Evolutionary conservation across 2,329 filamentous ascomycete genomes (phyloP).

Genomic region (Neonectria sp.): DNA sequence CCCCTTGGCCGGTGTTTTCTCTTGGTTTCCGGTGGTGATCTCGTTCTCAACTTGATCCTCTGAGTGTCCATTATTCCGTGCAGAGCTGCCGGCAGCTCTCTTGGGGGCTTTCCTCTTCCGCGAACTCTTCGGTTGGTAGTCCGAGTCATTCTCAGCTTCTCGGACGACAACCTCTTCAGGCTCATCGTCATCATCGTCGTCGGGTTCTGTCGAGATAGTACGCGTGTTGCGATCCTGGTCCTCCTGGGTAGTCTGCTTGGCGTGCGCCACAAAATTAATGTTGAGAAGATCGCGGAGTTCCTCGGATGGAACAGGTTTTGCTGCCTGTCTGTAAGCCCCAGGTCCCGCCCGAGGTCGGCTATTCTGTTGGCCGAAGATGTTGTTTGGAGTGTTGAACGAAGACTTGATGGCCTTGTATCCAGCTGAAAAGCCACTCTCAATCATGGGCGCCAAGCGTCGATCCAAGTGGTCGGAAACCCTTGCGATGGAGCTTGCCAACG

Average conservation of each 20-base stretch:
- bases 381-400: background rate
- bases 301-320: slow-evolving; percentile 6
- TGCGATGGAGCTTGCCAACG: background rate
- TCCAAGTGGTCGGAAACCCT: background rate
- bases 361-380: background rate
- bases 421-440: background rate
- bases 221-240: background rate
- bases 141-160: slow-evolving; percentile 37
- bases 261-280: slow-evolving; percentile 7
- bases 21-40: background rate
- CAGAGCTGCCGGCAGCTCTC: slow-evolving; percentile 3
- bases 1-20: background rate
- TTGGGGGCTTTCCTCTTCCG: slow-evolving; percentile 23
- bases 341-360: background rate
- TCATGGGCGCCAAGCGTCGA: background rate
- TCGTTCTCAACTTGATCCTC: slow-evolving; percentile 1
- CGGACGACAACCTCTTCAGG: slow-evolving; percentile 17
- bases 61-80: slow-evolving; percentile 18
- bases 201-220: background rate
- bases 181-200: slow-evolving; percentile 1
- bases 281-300: slow-evolving; percentile 29
- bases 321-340: background rate
- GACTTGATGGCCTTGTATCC: slow-evolving; percentile 18
- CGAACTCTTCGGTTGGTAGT: slow-evolving; percentile 32
- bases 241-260: slow-evolving; percentile 8